A percentile compares a stretch with the other conserved stretches of the same genome.
These are phyloP conservation scores for Yamadazyma friedrichii DNA, from an alignment of 1,139 yeast species.

Conservation along the genomic window DNA sequence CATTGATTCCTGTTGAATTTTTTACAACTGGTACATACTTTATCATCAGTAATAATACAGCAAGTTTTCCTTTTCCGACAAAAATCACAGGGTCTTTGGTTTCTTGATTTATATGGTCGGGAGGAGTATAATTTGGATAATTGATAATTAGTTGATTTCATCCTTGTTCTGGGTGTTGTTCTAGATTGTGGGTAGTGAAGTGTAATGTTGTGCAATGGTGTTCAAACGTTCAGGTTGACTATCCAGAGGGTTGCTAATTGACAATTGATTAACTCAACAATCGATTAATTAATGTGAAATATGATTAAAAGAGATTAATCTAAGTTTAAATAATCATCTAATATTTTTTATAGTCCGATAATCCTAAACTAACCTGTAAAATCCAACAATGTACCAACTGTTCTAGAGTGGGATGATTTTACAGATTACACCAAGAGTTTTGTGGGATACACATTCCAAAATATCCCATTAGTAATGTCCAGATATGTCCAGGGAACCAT, in stretches of 20 bases:
- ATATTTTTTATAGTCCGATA: background rate
- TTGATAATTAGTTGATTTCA: slow-evolving; percentile 12
- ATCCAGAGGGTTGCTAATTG: no score
- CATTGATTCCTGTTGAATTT: slow-evolving; percentile 23
- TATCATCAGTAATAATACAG: slow-evolving; percentile 23
- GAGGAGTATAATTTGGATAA: slow-evolving; percentile 12
- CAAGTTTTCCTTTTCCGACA: slow-evolving; percentile 28
- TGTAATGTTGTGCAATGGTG: no score
- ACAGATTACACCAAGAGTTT: no score
- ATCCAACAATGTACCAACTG: background rate
- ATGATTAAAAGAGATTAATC: background rate
- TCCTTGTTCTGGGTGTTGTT: no score
- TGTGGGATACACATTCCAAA: background rate
- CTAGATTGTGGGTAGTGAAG: no score
- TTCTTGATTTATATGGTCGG: slow-evolving; percentile 25
- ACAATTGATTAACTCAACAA: background rate
- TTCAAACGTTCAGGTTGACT: no score
- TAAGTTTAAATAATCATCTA: no score
- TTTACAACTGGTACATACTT: slow-evolving; percentile 23
- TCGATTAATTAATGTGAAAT: background rate
- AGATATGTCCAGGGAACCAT: background rate
- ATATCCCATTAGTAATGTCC: no score
- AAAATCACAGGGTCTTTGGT: slow-evolving; percentile 27
- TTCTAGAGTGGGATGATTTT: no score
- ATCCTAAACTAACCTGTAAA: slow-evolving; percentile 3